phyloP scores from a whole-genome alignment of 2,329 filamentous ascomycete species.

The Tolypocladium paradoxum region DNA sequence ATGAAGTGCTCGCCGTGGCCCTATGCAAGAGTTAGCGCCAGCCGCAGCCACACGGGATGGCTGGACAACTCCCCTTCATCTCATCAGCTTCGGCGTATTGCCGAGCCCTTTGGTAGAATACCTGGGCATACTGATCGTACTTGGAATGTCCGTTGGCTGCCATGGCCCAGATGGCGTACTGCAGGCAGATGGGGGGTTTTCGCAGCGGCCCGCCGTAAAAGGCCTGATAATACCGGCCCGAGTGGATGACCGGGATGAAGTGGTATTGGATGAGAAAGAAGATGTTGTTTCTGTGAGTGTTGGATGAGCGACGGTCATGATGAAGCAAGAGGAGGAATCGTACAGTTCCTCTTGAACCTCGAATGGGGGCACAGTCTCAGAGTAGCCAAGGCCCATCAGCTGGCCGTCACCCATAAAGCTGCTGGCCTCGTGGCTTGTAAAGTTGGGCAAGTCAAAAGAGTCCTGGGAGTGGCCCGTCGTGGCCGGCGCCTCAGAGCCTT shows the following conservation, averaged over 20 bases:
- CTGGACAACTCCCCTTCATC: conserved; percentile 47
- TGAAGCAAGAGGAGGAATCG: conserved; percentile 13
- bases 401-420: conserved; percentile 12
- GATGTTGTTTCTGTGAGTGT: conserved; percentile 45
- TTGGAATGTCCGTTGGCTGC: conserved; percentile 62
- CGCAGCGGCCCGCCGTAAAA: conserved; percentile 62
- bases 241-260: conserved; percentile 68
- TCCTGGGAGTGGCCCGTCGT: conserved; percentile 3
- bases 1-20: conserved; percentile 73
- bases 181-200: conserved; percentile 70
- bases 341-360: conserved; percentile 79
- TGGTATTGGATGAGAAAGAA: conserved; percentile 70
- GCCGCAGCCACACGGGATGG: not conserved
- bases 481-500: conserved; percentile 4
- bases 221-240: conserved; percentile 60
- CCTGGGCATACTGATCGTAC: conserved; percentile 59
- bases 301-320: not conserved
- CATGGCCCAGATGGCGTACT: conserved; percentile 83
- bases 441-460: conserved; percentile 8
- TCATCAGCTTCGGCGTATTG: conserved; percentile 79
- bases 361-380: conserved; percentile 68
- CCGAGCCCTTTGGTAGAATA: conserved; percentile 72
- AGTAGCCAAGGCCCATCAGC: conserved; percentile 69
- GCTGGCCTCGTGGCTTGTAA: conserved; percentile 1
- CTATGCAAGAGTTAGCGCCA: conserved; percentile 14